A percentile compares a stretch with the other conserved stretches of the same genome.
These are phyloP conservation scores for Prunus dulcis DNA, from an alignment of 306 rosid genomes.

Conservation along the genomic window DNA sequence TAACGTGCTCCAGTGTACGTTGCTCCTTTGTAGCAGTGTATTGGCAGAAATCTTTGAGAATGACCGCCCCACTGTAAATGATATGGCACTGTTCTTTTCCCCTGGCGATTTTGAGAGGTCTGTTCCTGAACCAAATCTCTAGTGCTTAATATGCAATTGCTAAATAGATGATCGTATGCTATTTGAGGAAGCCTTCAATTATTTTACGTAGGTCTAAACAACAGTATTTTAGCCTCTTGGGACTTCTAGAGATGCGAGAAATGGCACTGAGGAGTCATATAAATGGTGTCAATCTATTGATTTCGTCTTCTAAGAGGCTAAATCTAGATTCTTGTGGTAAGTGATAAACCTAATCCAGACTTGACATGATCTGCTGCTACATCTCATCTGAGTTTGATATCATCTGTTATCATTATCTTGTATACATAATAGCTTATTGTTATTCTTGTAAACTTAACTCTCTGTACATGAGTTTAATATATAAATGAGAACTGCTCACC, in stretches of 20 bases:
- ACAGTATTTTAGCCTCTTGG: conserved; percentile 12
- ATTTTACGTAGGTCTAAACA: conserved; percentile 1
- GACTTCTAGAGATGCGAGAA: conserved; percentile 9
- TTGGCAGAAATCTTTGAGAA: conserved; percentile 2
- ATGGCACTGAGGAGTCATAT: not conserved
- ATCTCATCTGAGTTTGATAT: no score
- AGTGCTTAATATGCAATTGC: not conserved
- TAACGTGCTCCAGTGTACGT: not conserved
- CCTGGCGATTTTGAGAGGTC: conserved; percentile 8
- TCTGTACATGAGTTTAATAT: no score
- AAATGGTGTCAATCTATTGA: conserved; percentile 9
- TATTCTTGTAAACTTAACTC: no score
- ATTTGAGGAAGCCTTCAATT: not conserved
- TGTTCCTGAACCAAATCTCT: not conserved
- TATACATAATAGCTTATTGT: no score
- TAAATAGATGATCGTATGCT: not conserved
- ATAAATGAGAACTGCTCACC: no score
- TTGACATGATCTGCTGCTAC: no score
- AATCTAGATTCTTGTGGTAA: conserved; percentile 5
- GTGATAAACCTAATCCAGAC: not conserved
- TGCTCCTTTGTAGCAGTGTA: not conserved
- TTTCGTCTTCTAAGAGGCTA: conserved; percentile 9
- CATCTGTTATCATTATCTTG: no score
- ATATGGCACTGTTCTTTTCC: conserved; percentile 1
- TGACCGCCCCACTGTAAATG: not conserved